Conservation (phyloP, 2,329 filamentous ascomycete species). For the Trichoderma gracile region DNA sequence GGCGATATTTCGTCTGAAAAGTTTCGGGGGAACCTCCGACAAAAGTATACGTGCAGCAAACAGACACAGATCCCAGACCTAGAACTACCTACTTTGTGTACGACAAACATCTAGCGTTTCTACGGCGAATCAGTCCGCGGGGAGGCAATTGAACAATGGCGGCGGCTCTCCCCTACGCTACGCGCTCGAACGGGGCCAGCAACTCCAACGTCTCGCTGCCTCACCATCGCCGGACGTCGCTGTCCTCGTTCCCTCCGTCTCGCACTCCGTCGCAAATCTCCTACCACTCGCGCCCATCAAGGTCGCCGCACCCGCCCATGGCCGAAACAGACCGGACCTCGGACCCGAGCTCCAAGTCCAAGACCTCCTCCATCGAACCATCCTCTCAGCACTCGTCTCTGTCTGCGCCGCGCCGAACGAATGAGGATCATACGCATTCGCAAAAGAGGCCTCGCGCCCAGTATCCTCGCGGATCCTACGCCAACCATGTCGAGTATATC, state of each 20-base stretch:
- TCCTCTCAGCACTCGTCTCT: slow-evolving; percentile 65
- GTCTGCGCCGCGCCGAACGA: slow-evolving; percentile 51
- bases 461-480: slow-evolving; percentile 69
- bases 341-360: slow-evolving; percentile 60
- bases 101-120: background rate
- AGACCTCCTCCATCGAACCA: slow-evolving; percentile 59
- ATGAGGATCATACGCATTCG: slow-evolving; percentile 53
- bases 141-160: slow-evolving; percentile 38
- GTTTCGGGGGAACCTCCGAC: background rate
- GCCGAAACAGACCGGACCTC: slow-evolving; percentile 58
- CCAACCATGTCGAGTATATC: slow-evolving; percentile 99
- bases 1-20: background rate
- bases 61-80: background rate
- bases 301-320: slow-evolving; percentile 55
- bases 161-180: slow-evolving; percentile 46
- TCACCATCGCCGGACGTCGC: slow-evolving; percentile 52
- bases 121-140: background rate
- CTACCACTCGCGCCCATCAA: slow-evolving; percentile 52
- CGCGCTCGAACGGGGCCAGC: slow-evolving; percentile 43
- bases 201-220: slow-evolving; percentile 38
- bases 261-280: slow-evolving; percentile 61
- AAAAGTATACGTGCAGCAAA: background rate
- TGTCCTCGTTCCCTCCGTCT: slow-evolving; percentile 64
- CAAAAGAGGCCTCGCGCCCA: slow-evolving; percentile 67
- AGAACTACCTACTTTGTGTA: background rate